Evolutionary conservation across 345 rosid genomes (phyloP).

Genomic region (Ceriops tagal): DNA sequence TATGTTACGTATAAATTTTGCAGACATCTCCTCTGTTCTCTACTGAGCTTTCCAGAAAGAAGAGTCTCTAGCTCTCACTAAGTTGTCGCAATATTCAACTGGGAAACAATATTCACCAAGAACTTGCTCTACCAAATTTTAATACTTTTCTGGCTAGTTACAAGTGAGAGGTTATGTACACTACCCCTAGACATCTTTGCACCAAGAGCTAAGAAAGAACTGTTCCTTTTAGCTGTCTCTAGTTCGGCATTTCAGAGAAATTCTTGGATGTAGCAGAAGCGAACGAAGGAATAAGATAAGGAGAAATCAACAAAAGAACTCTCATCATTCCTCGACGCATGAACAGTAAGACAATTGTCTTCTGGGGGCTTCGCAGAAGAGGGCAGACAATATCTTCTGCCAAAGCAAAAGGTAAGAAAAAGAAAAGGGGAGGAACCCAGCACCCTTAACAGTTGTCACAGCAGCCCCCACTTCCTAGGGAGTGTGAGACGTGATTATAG

Average conservation of each 20-base stretch:
- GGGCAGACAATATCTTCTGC: slow-evolving; percentile 33
- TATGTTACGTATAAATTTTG: slow-evolving; percentile 50
- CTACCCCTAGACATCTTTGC: not conserved
- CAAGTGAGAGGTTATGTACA: not conserved
- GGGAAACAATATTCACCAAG: no score
- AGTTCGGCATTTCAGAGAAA: slow-evolving; percentile 13
- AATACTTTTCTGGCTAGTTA: not conserved
- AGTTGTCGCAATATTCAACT: no score
- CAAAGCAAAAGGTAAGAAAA: slow-evolving; percentile 34
- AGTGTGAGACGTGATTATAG: slow-evolving; percentile 14
- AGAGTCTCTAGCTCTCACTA: not conserved
- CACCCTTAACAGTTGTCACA: slow-evolving; percentile 6
- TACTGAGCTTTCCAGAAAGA: slow-evolving; percentile 1
- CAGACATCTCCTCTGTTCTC: slow-evolving; percentile 49
- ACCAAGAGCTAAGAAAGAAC: not conserved
- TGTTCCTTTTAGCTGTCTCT: not conserved
- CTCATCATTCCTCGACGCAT: slow-evolving; percentile 20
- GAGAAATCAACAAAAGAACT: slow-evolving; percentile 18
- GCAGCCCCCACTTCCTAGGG: slow-evolving; percentile 19
- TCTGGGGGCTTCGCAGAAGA: slow-evolving; percentile 36
- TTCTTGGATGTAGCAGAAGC: slow-evolving; percentile 10
- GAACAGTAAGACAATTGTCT: slow-evolving; percentile 16
- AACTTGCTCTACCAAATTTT: not conserved
- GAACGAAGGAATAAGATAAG: slow-evolving; percentile 21
- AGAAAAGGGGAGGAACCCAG: slow-evolving; percentile 20